These are phyloP conservation scores for Forsythia viridissima DNA, from an alignment of 257 asterid species.

Conservation along the genomic window DNA sequence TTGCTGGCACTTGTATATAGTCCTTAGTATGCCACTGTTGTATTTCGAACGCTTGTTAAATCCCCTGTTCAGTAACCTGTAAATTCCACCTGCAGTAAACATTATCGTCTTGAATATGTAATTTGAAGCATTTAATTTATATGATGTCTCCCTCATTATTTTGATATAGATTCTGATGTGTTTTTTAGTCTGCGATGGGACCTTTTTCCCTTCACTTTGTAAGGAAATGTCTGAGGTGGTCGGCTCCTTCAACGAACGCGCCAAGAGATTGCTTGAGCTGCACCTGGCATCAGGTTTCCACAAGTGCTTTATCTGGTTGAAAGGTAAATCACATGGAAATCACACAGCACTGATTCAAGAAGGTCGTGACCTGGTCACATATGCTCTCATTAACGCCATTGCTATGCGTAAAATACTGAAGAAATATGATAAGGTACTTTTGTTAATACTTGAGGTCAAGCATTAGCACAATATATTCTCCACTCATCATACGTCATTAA, in stretches of 20 bases:
- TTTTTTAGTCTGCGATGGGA: conserved; percentile 84
- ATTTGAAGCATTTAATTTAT: background rate
- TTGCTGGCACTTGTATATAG: background rate
- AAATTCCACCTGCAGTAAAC: background rate
- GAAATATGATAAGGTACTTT: conserved; percentile 81
- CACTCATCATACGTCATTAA: background rate
- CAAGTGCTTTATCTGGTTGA: conserved; percentile 67
- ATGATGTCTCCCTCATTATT: background rate
- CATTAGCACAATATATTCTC: background rate
- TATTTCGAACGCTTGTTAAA: background rate
- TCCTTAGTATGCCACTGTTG: background rate
- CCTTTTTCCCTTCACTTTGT: conserved; percentile 82
- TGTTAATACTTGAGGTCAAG: background rate
- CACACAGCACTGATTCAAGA: conserved; percentile 65
- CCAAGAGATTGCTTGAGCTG: conserved; percentile 65
- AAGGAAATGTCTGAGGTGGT: conserved; percentile 92
- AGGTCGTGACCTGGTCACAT: conserved; percentile 75
- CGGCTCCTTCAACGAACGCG: conserved; percentile 72
- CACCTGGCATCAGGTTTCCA: conserved; percentile 77
- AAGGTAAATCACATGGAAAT: conserved; percentile 53
- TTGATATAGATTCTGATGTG: conserved; percentile 3
- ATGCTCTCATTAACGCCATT: conserved; percentile 78
- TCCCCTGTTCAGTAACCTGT: background rate
- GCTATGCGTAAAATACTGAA: conserved; percentile 95
- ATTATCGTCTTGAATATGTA: background rate